These are phyloP conservation scores for Carpinus viminea DNA, from an alignment of 306 rosid genomes.

Conservation along the genomic window DNA sequence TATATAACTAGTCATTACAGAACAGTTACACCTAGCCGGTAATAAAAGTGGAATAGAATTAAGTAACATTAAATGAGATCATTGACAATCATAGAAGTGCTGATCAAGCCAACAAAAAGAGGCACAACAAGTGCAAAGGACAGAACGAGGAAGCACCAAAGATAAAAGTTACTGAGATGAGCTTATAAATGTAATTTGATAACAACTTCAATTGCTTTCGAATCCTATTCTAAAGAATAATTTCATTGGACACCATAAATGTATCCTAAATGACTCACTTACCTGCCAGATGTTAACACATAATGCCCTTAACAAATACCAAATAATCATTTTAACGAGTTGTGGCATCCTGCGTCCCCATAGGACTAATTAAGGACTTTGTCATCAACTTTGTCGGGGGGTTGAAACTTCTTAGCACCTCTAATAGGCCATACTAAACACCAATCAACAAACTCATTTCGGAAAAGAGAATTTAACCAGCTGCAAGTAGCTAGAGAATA, in stretches of 20 bases:
- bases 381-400: too few species aligned
- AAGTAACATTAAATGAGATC: background rate
- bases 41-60: constrained; percentile 8
- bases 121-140: background rate
- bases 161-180: background rate
- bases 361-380: too few species aligned
- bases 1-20: constrained; percentile 6
- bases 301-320: too few species aligned
- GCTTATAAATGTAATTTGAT: background rate
- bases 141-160: background rate
- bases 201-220: background rate
- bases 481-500: background rate
- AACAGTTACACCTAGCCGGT: constrained; percentile 14
- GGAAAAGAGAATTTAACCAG: background rate
- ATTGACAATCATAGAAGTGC: constrained; percentile 1
- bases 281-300: background rate
- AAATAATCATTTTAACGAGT: too few species aligned
- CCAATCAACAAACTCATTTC: background rate
- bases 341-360: too few species aligned
- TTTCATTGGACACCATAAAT: background rate
- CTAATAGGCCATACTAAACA: background rate
- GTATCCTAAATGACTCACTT: background rate
- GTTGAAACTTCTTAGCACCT: too few species aligned
- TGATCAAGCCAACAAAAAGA: background rate
- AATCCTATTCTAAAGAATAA: background rate